A percentile compares a stretch with the other conserved stretches of the same genome.
These are phyloP conservation scores for Cryptomeria japonica DNA, from an alignment of 75 land plant species.

Conservation along the genomic window DNA sequence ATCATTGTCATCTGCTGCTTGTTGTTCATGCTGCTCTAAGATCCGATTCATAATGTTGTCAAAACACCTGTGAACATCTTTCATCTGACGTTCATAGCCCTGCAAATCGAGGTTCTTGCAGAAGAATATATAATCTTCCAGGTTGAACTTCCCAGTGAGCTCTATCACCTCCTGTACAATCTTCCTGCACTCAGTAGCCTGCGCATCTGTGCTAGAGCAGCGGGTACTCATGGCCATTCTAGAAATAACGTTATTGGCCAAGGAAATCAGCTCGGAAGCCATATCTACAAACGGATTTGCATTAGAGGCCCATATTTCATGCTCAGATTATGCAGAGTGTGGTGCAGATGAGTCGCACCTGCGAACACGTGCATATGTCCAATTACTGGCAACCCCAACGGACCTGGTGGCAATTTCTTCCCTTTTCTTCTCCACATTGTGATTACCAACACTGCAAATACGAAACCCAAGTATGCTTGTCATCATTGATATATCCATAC, in stretches of 20 bases:
- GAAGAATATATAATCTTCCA: constrained; percentile 18
- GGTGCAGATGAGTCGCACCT: constrained; percentile 22
- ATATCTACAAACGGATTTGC: constrained; percentile 25
- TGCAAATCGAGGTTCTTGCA: constrained; percentile 30
- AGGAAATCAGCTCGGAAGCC: constrained; percentile 24
- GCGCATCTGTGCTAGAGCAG: constrained; percentile 15
- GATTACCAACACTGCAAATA: background rate
- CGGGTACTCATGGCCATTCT: constrained; percentile 36
- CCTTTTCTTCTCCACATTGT: background rate
- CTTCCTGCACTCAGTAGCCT: constrained; percentile 17
- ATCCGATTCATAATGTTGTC: constrained; percentile 39
- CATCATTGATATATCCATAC: too few relatives aligned
- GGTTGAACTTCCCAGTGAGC: constrained; percentile 30
- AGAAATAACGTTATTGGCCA: constrained; percentile 22
- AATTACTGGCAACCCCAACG: constrained; percentile 23
- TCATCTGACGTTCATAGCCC: constrained; percentile 23
- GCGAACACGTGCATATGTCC: constrained; percentile 43
- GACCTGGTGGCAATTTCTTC: constrained; percentile 29
- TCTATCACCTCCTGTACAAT: constrained; percentile 23
- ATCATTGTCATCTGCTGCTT: background rate
- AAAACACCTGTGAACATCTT: constrained; percentile 15
- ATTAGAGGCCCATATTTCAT: constrained; percentile 42
- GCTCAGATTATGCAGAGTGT: constrained; percentile 15
- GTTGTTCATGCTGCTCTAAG: constrained; percentile 21
- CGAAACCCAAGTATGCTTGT: too few relatives aligned